Percentiles rank a stretch among this genome's conserved stretches.
Conservation (phyloP, 371 early-diverging fungal species). For the Mortierella sp. region DNA sequence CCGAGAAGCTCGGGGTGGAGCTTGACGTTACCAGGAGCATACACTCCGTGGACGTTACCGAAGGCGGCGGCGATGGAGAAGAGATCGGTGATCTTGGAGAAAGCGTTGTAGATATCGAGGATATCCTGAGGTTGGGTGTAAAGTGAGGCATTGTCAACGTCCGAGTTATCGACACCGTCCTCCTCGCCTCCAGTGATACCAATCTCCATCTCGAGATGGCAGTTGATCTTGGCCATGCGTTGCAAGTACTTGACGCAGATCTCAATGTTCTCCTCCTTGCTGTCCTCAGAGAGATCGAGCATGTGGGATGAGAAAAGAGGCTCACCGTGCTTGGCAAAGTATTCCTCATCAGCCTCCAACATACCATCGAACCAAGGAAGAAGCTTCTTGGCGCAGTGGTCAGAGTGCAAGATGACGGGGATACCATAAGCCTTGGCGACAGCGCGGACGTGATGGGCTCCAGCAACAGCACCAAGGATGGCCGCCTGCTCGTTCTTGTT, state of each 20-base stretch:
- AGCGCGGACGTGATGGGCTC: conserved; percentile 87
- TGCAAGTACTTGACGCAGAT: conserved; percentile 88
- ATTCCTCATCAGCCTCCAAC: conserved; percentile 91
- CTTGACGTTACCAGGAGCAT: conserved; percentile 93
- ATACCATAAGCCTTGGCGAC: conserved; percentile 92
- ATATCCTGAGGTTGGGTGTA: conserved; percentile 96
- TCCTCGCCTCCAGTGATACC: conserved; percentile 97
- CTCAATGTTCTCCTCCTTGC: conserved; percentile 91
- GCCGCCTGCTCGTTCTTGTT: conserved; percentile 91
- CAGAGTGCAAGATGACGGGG: conserved; percentile 91
- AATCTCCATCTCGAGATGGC: conserved; percentile 94
- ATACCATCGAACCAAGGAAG: conserved; percentile 96
- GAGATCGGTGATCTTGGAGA: conserved; percentile 78
- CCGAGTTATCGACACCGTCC: conserved; percentile 94
- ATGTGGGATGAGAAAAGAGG: conserved; percentile 96
- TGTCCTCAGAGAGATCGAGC: conserved; percentile 93
- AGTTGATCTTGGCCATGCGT: conserved; percentile 88
- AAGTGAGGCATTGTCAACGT: conserved; percentile 85
- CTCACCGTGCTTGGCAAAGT: conserved; percentile 91
- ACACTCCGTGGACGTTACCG: conserved; percentile 95
- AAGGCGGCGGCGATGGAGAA: conserved; percentile 95
- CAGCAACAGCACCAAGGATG: conserved; percentile 90
- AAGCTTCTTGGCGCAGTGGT: conserved; percentile 96
- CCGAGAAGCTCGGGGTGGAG: conserved; percentile 89
- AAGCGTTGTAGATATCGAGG: conserved; percentile 89